Conservation (phyloP, 305 asterid genomes). For the Ilex paraguariensis region DNA sequence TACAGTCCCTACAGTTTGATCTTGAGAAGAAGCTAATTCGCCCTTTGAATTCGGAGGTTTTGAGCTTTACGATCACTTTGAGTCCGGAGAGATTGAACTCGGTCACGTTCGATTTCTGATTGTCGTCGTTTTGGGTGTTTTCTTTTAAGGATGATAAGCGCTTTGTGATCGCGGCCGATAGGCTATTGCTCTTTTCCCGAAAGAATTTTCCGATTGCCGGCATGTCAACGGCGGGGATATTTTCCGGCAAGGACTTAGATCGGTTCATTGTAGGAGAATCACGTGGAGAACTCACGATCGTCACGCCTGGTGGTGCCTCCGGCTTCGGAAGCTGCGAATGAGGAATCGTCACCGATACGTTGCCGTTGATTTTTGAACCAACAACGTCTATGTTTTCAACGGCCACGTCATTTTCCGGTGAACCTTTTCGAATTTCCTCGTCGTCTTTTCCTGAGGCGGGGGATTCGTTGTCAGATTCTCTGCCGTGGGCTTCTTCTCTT, state of each 20-base stretch:
- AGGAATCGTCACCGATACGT: conserved; percentile 23
- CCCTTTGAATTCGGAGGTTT: conserved; percentile 52
- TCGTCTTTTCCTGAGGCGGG: too few species aligned
- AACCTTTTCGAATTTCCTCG: too few species aligned
- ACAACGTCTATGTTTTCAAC: too few species aligned
- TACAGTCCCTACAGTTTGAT: conserved; percentile 79
- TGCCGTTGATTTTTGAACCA: conserved; percentile 1
- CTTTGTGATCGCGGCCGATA: conserved; percentile 67
- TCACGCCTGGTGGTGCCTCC: conserved; percentile 58
- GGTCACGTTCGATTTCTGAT: conserved; percentile 26
- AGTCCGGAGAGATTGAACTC: conserved; percentile 64
- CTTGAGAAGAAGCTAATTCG: conserved; percentile 78
- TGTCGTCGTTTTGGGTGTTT: conserved; percentile 11
- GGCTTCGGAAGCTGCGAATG: conserved; percentile 76
- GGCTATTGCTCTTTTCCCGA: conserved; percentile 63
- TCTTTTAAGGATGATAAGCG: conserved; percentile 48
- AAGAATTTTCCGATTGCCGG: conserved; percentile 78
- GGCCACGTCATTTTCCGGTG: too few species aligned
- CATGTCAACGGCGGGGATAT: conserved; percentile 22
- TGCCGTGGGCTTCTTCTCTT: too few species aligned
- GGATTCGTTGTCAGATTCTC: too few species aligned
- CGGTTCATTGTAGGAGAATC: conserved; percentile 15
- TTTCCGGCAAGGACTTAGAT: conserved; percentile 52
- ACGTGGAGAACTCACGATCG: background rate
- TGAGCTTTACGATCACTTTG: conserved; percentile 40